Evolutionary conservation across 2,329 filamentous ascomycete species (phyloP), one percentile per base, ranked within the genome.

Genomic region (Diaporthe citri): DNA sequence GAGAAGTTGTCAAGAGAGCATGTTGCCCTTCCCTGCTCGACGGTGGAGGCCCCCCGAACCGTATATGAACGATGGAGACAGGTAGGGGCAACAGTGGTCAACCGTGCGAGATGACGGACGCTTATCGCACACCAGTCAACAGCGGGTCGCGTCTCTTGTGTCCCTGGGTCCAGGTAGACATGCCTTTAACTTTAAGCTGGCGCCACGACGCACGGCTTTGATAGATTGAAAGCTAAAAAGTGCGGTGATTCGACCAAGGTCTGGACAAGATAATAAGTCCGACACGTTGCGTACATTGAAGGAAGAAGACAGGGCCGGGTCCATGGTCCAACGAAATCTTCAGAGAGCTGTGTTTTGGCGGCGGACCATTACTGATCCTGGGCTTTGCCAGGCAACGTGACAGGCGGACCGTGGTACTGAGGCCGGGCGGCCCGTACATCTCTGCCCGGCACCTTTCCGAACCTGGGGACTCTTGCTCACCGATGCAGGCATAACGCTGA

Each of bases 391-490:
- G n/a, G 39, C 59, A 31, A 13, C 9, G 17, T 46, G 34, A 31
- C 5, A 64, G 39, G 4, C 41, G 8, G 39, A 46, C 59, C 25
- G 39, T 64, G 59, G 39, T 46, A 31, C 36, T 15, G 7, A 43
- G 8, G 28, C 25, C 39, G 8, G 39, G 25, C 41, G 41, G 41
- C 3, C 59, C 59, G 41, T 34, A 43, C 20, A 46, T 13, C n/a
- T 46, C 8, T 64, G 25, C 41, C 25, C 59, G 59, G 59, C 25
- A 64, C n/a, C 25, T 64, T 46, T 46, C 59, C 59, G 41, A 64
- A 25, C 59, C n/a, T 46, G 59, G 59, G 25, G 25, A 64, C 4
- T 64, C 34, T 34, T 64, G 41, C 59, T 46, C 59, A 34, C 59
- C 59, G 25, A 41, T 64, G 25, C n/a, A 22, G 39, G 17, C 39